phyloP scores from a whole-genome alignment of 2,329 filamentous ascomycete genomes.

The Fusarium brevicatenulatum region DNA sequence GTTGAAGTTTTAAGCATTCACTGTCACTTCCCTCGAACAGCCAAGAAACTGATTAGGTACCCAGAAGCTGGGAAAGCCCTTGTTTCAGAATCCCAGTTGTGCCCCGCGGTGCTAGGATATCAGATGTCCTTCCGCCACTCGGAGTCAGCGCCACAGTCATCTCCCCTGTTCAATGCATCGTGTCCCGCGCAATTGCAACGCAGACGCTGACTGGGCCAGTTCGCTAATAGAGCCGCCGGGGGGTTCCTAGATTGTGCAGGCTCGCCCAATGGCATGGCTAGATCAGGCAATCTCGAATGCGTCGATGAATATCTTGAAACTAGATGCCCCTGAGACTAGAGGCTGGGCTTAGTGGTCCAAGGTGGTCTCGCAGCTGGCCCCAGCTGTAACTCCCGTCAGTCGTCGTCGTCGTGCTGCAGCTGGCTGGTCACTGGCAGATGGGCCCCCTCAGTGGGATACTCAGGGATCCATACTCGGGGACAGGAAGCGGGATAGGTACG shows the following conservation, averaged over 20 bases:
- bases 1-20: neutral
- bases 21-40: neutral
- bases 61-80: constrained; percentile 23
- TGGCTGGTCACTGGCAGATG: neutral
- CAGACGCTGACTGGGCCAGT: constrained; percentile 17
- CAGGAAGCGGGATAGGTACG: neutral
- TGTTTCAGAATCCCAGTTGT: constrained; percentile 30
- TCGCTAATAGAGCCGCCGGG: constrained; percentile 7
- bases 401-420: neutral
- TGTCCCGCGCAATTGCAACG: constrained; percentile 13
- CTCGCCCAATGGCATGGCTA: constrained; percentile 17
- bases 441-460: constrained; percentile 12
- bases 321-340: constrained; percentile 26
- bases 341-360: neutral
- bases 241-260: neutral
- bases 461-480: neutral
- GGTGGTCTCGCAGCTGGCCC: constrained; percentile 11
- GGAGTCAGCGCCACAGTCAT: constrained; percentile 17
- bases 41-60: constrained; percentile 6
- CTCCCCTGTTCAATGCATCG: neutral
- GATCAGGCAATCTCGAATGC: constrained; percentile 25
- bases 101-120: constrained; percentile 21
- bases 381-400: constrained; percentile 8
- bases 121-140: constrained; percentile 34
- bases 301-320: constrained; percentile 36